These are phyloP conservation scores for Xerocomellus chrysenteron DNA, from an alignment of 768 basidiomycete species.

Conservation along the genomic window DNA sequence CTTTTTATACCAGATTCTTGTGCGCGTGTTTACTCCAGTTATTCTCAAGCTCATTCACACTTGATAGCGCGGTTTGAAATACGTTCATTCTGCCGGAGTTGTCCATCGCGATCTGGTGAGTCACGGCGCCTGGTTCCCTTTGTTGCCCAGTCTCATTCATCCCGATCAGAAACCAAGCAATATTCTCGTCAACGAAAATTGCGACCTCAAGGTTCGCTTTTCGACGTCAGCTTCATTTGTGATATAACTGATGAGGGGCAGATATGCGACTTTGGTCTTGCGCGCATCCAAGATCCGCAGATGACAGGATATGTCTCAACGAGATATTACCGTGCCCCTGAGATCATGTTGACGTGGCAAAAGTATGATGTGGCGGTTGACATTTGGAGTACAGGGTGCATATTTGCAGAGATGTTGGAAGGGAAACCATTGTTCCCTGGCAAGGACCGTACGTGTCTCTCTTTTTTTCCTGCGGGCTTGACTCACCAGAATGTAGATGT, in stretches of 20 bases:
- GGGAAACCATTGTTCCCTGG: slow-evolving; percentile 99
- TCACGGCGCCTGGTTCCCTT: slow-evolving; percentile 1
- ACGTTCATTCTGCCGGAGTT: slow-evolving; percentile 98
- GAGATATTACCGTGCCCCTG: slow-evolving; percentile 97
- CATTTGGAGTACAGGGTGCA: slow-evolving; percentile 99
- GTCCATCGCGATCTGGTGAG: slow-evolving; percentile 93
- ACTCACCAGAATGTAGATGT: slow-evolving; percentile 65
- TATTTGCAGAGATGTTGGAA: slow-evolving; percentile 99
- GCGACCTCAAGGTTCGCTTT: slow-evolving; percentile 83
- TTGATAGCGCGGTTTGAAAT: slow-evolving; percentile 90
- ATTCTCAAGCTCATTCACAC: slow-evolving; percentile 5
- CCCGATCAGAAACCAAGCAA: slow-evolving; percentile 88
- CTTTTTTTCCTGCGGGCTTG: neutral
- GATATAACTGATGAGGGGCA: slow-evolving; percentile 29
- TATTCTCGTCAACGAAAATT: slow-evolving; percentile 99
- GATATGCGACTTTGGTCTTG: slow-evolving; percentile 99
- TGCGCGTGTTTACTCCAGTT: slow-evolving; percentile 38
- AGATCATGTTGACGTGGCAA: slow-evolving; percentile 99
- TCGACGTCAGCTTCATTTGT: neutral
- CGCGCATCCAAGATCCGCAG: slow-evolving; percentile 98
- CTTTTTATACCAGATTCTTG: slow-evolving; percentile 98
- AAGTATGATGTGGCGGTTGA: slow-evolving; percentile 99
- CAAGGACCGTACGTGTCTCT: slow-evolving; percentile 84
- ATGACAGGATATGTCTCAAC: slow-evolving; percentile 99
- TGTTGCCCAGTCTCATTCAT: neutral